Conservation (phyloP, 495 filamentous ascomycete species). For the Penicillium arizonense region DNA sequence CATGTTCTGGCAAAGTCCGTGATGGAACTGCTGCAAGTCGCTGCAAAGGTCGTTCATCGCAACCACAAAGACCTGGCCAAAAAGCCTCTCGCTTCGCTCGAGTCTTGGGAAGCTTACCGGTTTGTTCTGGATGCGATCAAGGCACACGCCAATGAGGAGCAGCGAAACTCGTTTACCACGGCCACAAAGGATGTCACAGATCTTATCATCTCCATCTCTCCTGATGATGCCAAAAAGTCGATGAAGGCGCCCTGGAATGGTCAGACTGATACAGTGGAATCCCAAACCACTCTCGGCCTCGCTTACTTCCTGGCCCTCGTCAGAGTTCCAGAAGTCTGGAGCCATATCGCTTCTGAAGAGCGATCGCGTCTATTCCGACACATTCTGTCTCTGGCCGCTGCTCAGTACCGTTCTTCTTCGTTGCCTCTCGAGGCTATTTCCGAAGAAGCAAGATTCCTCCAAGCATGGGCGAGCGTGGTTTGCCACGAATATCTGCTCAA, state of each 20-base stretch:
- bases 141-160: slow-evolving; percentile 16
- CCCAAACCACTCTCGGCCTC: slow-evolving; percentile 28
- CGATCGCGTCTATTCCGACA: slow-evolving; percentile 33
- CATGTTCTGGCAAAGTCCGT: slow-evolving; percentile 15
- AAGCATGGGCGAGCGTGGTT: slow-evolving; percentile 42
- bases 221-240: slow-evolving; percentile 26
- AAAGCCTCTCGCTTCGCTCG: slow-evolving; percentile 25
- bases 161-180: slow-evolving; percentile 21
- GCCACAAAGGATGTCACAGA: slow-evolving; percentile 28
- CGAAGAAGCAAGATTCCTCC: slow-evolving; percentile 33
- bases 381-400: slow-evolving; percentile 36
- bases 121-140: slow-evolving; percentile 31
- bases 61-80: slow-evolving; percentile 31
- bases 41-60: slow-evolving; percentile 31
- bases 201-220: slow-evolving; percentile 28
- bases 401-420: slow-evolving; percentile 29
- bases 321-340: slow-evolving; percentile 33
- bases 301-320: slow-evolving; percentile 38
- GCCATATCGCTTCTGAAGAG: slow-evolving; percentile 22
- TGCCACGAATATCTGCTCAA: slow-evolving; percentile 46
- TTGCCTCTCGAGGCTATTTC: slow-evolving; percentile 29
- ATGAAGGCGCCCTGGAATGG: slow-evolving; percentile 41
- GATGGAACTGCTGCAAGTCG: slow-evolving; percentile 20
- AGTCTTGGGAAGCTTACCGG: slow-evolving; percentile 44
- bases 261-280: slow-evolving; percentile 33